Evolutionary conservation across 345 rosid species (phyloP).

Genomic region (Sapria himalayana): DNA sequence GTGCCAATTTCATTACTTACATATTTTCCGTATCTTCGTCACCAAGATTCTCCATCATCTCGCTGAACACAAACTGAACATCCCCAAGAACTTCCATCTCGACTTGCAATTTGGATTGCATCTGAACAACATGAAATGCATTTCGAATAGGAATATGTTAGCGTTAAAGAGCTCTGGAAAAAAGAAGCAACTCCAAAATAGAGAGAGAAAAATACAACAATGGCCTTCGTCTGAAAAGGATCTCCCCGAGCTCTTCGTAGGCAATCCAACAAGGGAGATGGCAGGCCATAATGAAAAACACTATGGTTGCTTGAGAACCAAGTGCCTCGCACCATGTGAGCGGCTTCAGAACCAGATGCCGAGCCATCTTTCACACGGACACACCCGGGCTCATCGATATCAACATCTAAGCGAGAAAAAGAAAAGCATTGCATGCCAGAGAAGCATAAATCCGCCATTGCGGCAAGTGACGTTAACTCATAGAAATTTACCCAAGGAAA

Average conservation of each 20-base stretch:
- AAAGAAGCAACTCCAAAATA: background rate
- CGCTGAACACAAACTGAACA: constrained; percentile 30
- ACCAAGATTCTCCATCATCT: constrained; percentile 47
- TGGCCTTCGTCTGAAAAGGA: constrained; percentile 1
- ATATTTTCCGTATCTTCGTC: constrained; percentile 20
- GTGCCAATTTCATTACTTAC: constrained; percentile 13
- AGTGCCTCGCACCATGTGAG: constrained; percentile 88
- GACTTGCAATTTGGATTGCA: constrained; percentile 24
- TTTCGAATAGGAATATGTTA: background rate
- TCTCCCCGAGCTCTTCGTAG: constrained; percentile 29
- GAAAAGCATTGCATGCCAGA: no score
- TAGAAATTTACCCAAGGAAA: constrained; percentile 53
- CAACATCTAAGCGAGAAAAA: constrained; percentile 20
- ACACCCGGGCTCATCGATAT: constrained; percentile 33
- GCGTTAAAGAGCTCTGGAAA: background rate
- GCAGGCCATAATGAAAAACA: constrained; percentile 67
- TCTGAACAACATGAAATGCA: constrained; percentile 13
- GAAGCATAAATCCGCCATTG: no score
- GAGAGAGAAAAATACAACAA: constrained; percentile 10
- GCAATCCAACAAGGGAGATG: constrained; percentile 44
- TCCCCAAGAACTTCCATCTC: constrained; percentile 48
- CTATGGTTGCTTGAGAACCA: constrained; percentile 55
- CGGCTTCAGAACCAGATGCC: constrained; percentile 21
- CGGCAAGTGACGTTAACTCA: no score
- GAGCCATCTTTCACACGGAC: constrained; percentile 17